Evolutionary conservation across 2,329 filamentous ascomycete genomes (phyloP).

Genomic region (Fusarium setosum): DNA sequence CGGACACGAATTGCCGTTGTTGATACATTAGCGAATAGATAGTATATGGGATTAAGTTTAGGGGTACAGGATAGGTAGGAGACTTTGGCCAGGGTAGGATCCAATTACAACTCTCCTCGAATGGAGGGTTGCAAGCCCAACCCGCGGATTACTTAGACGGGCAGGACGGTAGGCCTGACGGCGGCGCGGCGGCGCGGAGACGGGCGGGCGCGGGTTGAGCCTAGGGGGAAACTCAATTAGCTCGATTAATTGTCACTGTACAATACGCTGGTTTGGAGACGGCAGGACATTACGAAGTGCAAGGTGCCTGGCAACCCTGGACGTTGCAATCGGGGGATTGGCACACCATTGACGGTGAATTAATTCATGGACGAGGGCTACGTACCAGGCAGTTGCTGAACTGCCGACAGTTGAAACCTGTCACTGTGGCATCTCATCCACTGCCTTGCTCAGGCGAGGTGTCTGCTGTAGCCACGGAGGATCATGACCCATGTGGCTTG

Average conservation of each 20-base stretch:
- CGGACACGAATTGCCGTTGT: neutral
- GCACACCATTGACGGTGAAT: constrained; percentile 19
- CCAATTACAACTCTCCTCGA: neutral
- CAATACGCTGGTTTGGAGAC: neutral
- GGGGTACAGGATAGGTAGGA: neutral
- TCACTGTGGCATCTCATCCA: neutral
- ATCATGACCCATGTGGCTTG: neutral
- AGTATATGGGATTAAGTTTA: neutral
- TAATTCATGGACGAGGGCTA: neutral
- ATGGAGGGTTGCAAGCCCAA: neutral
- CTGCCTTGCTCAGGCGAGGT: no score
- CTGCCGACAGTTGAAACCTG: neutral
- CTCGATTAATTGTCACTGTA: neutral
- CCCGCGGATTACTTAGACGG: constrained; percentile 19
- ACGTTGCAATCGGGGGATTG: constrained; percentile 26
- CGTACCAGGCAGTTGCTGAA: neutral
- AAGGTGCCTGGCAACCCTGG: constrained; percentile 17
- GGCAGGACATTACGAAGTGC: neutral
- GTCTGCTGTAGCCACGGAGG: neutral
- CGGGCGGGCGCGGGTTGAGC: constrained; percentile 20
- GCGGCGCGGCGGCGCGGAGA: constrained; percentile 26
- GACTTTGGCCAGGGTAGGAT: neutral
- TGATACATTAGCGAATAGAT: neutral
- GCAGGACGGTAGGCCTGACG: no score
- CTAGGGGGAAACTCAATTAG: constrained; percentile 27